Percentiles rank a stretch among this genome's conserved stretches.
phyloP scores from a whole-genome alignment of 495 filamentous ascomycete species.

The Hyaloscypha finlandica region DNA sequence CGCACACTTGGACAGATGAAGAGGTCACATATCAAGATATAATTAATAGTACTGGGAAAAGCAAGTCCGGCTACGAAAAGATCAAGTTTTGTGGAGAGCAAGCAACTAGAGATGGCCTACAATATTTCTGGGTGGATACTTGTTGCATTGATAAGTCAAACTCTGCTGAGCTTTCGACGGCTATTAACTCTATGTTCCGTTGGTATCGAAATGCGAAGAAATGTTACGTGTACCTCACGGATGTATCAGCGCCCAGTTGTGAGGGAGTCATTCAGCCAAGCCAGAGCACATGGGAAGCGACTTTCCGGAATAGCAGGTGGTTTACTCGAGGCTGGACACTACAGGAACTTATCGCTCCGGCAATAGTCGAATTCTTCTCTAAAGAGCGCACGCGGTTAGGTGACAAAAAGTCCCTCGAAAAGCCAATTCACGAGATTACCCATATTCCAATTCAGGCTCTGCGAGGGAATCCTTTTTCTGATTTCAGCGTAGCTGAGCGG shows the following conservation, averaged over 20 bases:
- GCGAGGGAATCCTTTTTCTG: background rate
- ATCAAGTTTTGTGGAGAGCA: conserved; percentile 5
- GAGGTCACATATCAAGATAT: conserved; percentile 23
- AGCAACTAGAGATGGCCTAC: background rate
- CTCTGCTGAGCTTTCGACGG: background rate
- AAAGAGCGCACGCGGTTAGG: background rate
- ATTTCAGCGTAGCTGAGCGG: background rate
- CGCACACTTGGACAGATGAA: conserved; percentile 31
- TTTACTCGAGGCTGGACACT: too few relatives aligned
- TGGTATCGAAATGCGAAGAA: background rate
- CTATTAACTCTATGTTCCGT: conserved; percentile 7
- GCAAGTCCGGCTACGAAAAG: conserved; percentile 18
- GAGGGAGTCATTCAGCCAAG: background rate
- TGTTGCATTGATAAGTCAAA: background rate
- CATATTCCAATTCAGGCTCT: background rate
- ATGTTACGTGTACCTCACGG: conserved; percentile 1
- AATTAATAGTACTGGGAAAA: conserved; percentile 4
- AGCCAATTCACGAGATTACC: conserved; percentile 1
- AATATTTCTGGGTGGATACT: background rate
- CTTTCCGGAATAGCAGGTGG: background rate
- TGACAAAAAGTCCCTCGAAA: background rate
- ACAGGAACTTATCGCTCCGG: background rate
- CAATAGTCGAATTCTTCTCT: background rate
- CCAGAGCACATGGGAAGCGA: background rate
- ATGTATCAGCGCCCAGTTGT: background rate